Conservation (phyloP, 441 rosid genomes). For the Euphorbia schlechtendalii region DNA sequence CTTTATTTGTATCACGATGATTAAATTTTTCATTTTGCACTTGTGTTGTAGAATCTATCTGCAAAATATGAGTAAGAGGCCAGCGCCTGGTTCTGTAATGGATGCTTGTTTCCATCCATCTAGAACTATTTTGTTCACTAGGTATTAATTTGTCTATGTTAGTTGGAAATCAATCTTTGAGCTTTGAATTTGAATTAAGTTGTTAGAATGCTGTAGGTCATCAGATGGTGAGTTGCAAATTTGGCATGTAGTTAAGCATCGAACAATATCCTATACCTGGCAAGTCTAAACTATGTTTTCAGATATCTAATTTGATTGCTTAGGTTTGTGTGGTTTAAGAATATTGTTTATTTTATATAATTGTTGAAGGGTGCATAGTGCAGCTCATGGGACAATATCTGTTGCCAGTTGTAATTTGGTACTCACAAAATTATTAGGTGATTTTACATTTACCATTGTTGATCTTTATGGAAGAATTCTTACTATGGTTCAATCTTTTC, state of each 20-base stretch:
- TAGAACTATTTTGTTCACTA: conserved; percentile 58
- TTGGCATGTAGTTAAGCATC: conserved; percentile 71
- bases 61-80: conserved; percentile 28
- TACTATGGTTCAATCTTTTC: background rate
- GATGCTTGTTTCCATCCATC: conserved; percentile 77
- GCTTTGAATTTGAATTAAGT: background rate
- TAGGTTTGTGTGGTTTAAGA: background rate
- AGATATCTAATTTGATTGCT: background rate
- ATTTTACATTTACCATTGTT: conserved; percentile 3
- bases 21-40: background rate
- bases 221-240: conserved; percentile 82
- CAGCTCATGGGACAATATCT: conserved; percentile 70
- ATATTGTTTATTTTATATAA: background rate
- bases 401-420: conserved; percentile 57
- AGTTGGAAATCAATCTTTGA: background rate
- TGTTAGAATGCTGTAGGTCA: conserved; percentile 39
- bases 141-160: conserved; percentile 31
- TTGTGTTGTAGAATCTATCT: background rate
- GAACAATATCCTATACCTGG: conserved; percentile 67
- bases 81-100: conserved; percentile 74
- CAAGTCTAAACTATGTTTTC: conserved; percentile 11
- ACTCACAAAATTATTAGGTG: conserved; percentile 68
- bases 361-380: conserved; percentile 68
- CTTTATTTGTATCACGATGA: background rate
- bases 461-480: background rate